Percentiles rank a stretch among this genome's conserved stretches.
Conservation (phyloP, 176 grass and related monocot species). For the Areca catechu region DNA sequence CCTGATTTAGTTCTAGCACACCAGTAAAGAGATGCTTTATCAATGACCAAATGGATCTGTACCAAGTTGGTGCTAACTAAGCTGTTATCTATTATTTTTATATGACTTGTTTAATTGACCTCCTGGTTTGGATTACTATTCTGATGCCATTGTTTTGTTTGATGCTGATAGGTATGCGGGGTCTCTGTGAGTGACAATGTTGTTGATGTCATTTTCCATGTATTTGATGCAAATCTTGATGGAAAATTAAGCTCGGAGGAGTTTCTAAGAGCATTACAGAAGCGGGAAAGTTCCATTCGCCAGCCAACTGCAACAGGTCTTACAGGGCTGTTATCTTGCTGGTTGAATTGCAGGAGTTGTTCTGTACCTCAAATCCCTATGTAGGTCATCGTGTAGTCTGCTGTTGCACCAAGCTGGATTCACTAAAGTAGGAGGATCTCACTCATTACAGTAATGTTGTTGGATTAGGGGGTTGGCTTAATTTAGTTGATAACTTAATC, state of each 20-base stretch:
- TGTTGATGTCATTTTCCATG: slow-evolving; percentile 74
- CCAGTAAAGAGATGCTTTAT: too few relatives aligned
- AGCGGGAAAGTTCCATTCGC: slow-evolving; percentile 48
- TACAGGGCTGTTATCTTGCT: slow-evolving; percentile 42
- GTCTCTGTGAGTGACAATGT: slow-evolving; percentile 57
- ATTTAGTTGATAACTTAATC: too few relatives aligned
- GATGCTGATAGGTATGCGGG: slow-evolving; percentile 49
- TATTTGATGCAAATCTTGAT: slow-evolving; percentile 70
- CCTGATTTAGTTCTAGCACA: too few relatives aligned
- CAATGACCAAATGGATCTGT: too few relatives aligned
- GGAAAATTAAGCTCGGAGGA: slow-evolving; percentile 65
- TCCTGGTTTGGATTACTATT: slow-evolving; percentile 1
- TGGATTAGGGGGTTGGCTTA: too few relatives aligned
- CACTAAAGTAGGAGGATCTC: too few relatives aligned
- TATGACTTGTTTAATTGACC: neutral
- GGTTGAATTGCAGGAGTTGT: slow-evolving; percentile 37
- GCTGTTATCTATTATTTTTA: neutral
- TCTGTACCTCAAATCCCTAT: slow-evolving; percentile 12
- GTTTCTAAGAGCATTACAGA: slow-evolving; percentile 70
- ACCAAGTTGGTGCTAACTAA: neutral
- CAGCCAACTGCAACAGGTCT: slow-evolving; percentile 33
- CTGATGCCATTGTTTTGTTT: slow-evolving; percentile 7
- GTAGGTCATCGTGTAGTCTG: too few relatives aligned
- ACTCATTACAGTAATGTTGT: too few relatives aligned
- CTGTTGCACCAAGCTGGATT: too few relatives aligned